Evolutionary conservation across 2,329 filamentous ascomycete species (phyloP).

Genomic region (Colletotrichum sublineola): DNA sequence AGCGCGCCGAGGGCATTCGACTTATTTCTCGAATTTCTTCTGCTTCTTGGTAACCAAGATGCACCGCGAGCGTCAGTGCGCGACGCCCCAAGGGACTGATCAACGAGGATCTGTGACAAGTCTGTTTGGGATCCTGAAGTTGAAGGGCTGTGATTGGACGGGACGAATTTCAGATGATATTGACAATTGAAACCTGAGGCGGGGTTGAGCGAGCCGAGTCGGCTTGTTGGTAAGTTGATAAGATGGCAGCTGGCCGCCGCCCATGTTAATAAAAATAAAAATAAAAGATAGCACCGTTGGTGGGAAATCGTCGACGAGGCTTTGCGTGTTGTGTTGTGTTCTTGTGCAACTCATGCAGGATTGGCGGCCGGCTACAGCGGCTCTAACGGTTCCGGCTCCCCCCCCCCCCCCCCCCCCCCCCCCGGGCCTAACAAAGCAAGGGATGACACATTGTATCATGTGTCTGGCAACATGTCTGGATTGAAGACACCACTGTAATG

Average conservation of each 20-base stretch:
- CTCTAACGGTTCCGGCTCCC: constrained; percentile 22
- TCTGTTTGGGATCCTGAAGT: constrained; percentile 38
- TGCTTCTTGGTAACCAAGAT: constrained; percentile 12
- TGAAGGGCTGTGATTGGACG: constrained; percentile 29
- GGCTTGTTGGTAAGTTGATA: constrained; percentile 2
- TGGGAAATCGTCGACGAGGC: background rate
- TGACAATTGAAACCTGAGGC: constrained; percentile 5
- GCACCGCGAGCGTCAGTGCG: constrained; percentile 28
- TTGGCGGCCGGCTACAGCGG: constrained; percentile 33
- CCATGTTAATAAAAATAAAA: background rate
- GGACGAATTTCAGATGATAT: background rate
- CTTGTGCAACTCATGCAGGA: constrained; percentile 32
- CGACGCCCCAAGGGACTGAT: constrained; percentile 22
- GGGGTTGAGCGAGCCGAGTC: constrained; percentile 6
- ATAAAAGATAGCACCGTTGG: background rate
- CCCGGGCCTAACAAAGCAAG: constrained; percentile 8
- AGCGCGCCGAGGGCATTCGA: constrained; percentile 13
- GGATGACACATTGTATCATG: constrained; percentile 28
- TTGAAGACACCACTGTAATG: background rate
- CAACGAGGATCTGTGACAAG: constrained; percentile 39
- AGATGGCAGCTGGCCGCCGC: constrained; percentile 16
- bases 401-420: background rate
- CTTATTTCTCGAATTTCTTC: constrained; percentile 5
- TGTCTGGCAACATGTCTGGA: constrained; percentile 16
- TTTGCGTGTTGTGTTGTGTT: background rate